phyloP scores from a whole-genome alignment of 805 yeast genomes.

The Isabelozyma heimii region DNA sequence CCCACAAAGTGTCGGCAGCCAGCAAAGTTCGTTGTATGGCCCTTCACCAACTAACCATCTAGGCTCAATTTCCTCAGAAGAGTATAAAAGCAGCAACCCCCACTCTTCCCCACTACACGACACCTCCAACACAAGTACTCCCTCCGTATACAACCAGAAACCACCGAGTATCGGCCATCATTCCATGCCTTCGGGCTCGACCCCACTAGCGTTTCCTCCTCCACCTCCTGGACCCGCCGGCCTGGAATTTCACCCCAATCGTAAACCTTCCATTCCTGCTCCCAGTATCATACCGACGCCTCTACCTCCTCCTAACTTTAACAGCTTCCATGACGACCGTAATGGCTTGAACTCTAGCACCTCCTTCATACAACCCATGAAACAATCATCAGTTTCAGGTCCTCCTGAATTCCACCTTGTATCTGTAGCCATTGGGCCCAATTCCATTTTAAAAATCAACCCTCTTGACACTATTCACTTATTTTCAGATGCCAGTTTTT shows the following conservation, averaged over 20 bases:
- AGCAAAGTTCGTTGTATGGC: neutral
- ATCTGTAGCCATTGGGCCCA: slow-evolving; percentile 34
- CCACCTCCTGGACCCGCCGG: neutral
- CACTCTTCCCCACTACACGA: neutral
- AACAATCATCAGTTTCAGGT: neutral
- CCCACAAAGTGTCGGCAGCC: neutral
- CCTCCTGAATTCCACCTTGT: slow-evolving; percentile 10
- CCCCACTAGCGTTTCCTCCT: neutral
- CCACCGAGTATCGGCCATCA: neutral
- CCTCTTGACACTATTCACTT: slow-evolving; percentile 32
- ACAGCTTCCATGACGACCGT: neutral
- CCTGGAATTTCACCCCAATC: neutral
- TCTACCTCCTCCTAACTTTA: neutral
- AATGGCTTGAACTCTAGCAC: neutral
- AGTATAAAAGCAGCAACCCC: neutral
- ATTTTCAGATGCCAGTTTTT: slow-evolving; percentile 32
- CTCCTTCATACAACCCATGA: neutral
- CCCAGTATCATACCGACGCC: neutral
- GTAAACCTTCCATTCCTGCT: neutral
- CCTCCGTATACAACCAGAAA: slow-evolving; percentile 1
- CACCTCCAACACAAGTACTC: slow-evolving; percentile 1
- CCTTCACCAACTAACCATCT: neutral
- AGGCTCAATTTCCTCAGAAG: neutral
- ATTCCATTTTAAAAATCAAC: slow-evolving; percentile 27
- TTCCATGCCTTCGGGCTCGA: neutral